A percentile compares a stretch with the other conserved stretches of the same genome.
These are phyloP conservation scores for Eucalyptus rudis DNA, from an alignment of 345 rosid genomes.

Conservation along the genomic window DNA sequence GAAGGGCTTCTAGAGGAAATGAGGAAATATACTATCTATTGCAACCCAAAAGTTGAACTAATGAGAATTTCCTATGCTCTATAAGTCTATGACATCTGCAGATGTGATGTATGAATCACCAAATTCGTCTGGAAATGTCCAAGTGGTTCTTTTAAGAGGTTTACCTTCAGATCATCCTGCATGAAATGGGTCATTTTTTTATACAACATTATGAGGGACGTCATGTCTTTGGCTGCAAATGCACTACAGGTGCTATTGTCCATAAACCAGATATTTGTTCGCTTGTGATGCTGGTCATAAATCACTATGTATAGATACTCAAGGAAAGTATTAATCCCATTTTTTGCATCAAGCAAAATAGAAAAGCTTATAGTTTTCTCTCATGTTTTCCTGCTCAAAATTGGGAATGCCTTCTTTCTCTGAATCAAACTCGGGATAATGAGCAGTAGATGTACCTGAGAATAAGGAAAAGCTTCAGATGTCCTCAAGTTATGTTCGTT, in stretches of 20 bases:
- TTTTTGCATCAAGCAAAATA: neutral
- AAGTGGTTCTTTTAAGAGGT: neutral
- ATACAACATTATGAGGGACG: neutral
- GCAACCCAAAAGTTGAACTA: neutral
- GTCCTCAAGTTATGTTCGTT: neutral
- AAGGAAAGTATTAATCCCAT: neutral
- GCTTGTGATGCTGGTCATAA: neutral
- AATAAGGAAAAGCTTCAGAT: neutral
- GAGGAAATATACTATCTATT: neutral
- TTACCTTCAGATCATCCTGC: neutral
- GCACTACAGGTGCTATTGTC: neutral
- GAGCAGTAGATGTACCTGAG: neutral
- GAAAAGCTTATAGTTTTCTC: neutral
- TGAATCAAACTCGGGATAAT: neutral
- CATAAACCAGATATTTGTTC: neutral
- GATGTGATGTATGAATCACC: neutral
- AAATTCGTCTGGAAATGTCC: neutral
- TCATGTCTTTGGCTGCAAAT: neutral
- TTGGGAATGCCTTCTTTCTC: neutral
- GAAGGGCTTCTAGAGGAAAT: neutral
- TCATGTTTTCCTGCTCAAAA: neutral
- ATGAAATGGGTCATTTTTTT: neutral
- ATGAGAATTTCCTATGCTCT: neutral
- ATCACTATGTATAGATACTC: neutral
- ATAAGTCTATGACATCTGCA: neutral